Conservation (phyloP, 345 rosid genomes). For the Fremontodendron californicum region DNA sequence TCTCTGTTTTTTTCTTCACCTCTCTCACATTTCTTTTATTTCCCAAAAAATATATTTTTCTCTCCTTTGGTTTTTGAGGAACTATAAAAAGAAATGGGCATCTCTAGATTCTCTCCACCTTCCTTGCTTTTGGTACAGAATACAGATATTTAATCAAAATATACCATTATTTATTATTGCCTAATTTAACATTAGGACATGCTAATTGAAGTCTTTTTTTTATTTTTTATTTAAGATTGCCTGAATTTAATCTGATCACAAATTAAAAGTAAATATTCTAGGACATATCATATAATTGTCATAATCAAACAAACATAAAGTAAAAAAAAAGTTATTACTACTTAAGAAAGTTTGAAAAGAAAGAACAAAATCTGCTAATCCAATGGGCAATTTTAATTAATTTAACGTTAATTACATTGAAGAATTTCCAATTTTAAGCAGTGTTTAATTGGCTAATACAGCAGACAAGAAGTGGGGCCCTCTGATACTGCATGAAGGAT, state of each 20-base stretch:
- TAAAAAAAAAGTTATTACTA: background rate
- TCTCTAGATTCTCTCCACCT: slow-evolving; percentile 59
- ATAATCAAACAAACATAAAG: background rate
- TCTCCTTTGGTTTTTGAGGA: slow-evolving; percentile 12
- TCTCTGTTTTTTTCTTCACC: slow-evolving; percentile 55
- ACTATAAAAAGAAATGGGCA: slow-evolving; percentile 16
- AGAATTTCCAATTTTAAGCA: slow-evolving; percentile 12
- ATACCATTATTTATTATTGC: background rate
- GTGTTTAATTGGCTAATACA: slow-evolving; percentile 6
- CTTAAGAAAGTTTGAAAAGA: slow-evolving; percentile 6
- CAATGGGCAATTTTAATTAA: background rate
- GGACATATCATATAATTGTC: too few relatives aligned
- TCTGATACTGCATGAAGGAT: slow-evolving; percentile 23
- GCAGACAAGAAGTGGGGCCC: slow-evolving; percentile 34
- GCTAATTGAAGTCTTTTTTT: too few relatives aligned
- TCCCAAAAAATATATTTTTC: background rate
- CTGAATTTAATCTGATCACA: background rate
- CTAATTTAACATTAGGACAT: background rate
- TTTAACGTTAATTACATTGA: background rate
- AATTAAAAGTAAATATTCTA: too few relatives aligned
- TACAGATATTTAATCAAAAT: slow-evolving; percentile 12
- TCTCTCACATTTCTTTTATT: slow-evolving; percentile 3
- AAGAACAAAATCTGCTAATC: background rate
- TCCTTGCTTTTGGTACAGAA: slow-evolving; percentile 27
- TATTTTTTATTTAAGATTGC: too few relatives aligned